Evolutionary conservation across 345 rosid species (phyloP).

Genomic region (Triadica sebifera): DNA sequence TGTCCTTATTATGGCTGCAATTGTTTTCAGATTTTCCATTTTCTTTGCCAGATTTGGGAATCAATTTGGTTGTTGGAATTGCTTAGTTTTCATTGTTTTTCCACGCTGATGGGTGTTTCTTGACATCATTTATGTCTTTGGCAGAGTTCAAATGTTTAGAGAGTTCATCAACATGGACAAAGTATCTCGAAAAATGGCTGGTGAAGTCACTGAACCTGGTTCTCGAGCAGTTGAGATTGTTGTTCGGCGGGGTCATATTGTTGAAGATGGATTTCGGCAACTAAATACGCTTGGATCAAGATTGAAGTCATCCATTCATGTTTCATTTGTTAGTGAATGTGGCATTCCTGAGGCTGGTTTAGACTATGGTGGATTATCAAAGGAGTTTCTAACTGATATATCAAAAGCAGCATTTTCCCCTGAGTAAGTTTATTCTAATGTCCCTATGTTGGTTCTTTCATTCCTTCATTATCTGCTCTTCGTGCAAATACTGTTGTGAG

Average conservation of each 20-base stretch:
- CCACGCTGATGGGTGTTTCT: conserved; percentile 21
- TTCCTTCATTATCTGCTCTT: not conserved
- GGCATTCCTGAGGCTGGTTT: conserved; percentile 99
- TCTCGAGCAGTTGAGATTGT: conserved; percentile 81
- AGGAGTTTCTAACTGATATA: conserved; percentile 93
- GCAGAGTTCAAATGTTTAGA: conserved; percentile 94
- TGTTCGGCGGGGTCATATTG: conserved; percentile 80
- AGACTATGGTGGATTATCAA: conserved; percentile 95
- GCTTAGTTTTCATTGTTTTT: conserved; percentile 9
- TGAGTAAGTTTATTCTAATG: conserved; percentile 58
- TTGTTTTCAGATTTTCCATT: not conserved
- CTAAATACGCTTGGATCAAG: conserved; percentile 74
- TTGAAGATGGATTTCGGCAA: conserved; percentile 93
- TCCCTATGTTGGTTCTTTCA: not conserved
- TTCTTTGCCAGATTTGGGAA: conserved; percentile 2
- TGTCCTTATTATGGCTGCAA: not conserved
- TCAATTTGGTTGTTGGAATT: not conserved
- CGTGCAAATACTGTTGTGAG: not conserved
- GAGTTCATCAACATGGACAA: conserved; percentile 91
- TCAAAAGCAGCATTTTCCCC: conserved; percentile 90
- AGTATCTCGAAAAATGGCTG: conserved; percentile 82
- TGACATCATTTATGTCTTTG: conserved; percentile 28
- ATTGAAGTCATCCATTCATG: conserved; percentile 88
- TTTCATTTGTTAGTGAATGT: conserved; percentile 92
- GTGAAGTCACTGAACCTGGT: conserved; percentile 84